Conservation (phyloP, 2,329 filamentous ascomycete genomes). For the Curvularia sp. region DNA sequence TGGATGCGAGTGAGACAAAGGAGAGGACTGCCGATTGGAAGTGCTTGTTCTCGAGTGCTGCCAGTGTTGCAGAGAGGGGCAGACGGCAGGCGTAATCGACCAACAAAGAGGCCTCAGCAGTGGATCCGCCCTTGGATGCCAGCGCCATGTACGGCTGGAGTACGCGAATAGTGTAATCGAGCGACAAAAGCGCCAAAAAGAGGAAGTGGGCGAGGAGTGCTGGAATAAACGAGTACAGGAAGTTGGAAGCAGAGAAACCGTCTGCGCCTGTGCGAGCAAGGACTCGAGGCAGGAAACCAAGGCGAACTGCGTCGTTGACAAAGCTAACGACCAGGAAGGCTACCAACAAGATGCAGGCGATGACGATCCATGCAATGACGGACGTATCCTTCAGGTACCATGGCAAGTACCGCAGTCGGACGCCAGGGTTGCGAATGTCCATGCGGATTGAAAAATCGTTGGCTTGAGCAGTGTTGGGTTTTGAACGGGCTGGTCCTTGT, state of each 20-base stretch:
- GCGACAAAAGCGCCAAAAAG: conserved; percentile 70
- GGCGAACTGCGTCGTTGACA: conserved; percentile 68
- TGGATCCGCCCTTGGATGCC: conserved; percentile 63
- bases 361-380: conserved; percentile 68
- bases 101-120: conserved; percentile 69
- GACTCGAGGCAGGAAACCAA: conserved; percentile 76
- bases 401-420: conserved; percentile 73
- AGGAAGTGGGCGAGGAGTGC: conserved; percentile 70
- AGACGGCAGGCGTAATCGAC: conserved; percentile 73
- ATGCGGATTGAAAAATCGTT: conserved; percentile 56
- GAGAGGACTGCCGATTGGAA: conserved; percentile 70
- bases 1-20: conserved; percentile 64
- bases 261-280: conserved; percentile 62
- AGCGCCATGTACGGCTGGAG: conserved; percentile 75
- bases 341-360: conserved; percentile 49
- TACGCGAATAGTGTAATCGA: conserved; percentile 70
- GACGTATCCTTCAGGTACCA: conserved; percentile 75
- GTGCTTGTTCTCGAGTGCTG: conserved; percentile 67
- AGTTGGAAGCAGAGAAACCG: conserved; percentile 86
- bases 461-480: conserved; percentile 18
- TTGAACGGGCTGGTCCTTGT: conserved; percentile 48
- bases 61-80: conserved; percentile 66
- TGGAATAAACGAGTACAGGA: conserved; percentile 81
- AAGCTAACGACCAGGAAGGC: conserved; percentile 78
- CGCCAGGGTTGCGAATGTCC: conserved; percentile 59